These are phyloP conservation scores for Meyerozyma smithsonii DNA, from an alignment of 1,139 yeast genomes.

Conservation along the genomic window DNA sequence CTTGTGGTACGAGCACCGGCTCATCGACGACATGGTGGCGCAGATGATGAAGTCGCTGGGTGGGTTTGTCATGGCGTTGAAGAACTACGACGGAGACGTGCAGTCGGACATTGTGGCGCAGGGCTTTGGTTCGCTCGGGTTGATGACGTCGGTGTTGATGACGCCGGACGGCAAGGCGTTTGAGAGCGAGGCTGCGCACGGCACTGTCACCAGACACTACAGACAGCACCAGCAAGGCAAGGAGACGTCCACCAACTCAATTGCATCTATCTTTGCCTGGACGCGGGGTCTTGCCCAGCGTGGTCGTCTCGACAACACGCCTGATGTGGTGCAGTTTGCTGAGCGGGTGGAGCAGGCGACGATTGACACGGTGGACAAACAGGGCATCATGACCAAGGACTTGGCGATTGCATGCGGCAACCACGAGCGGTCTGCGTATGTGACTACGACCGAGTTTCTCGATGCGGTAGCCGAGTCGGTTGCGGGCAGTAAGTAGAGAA, in stretches of 20 bases:
- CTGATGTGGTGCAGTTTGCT: conserved; percentile 67
- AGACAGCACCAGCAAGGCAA: conserved; percentile 82
- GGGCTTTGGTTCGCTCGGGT: conserved; percentile 79
- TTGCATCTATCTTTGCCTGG: conserved; percentile 85
- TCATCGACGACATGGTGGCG: conserved; percentile 86
- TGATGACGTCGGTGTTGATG: conserved; percentile 79
- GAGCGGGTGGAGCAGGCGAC: conserved; percentile 64
- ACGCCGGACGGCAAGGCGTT: conserved; percentile 86
- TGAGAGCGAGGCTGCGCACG: conserved; percentile 84
- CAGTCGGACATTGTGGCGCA: conserved; percentile 84
- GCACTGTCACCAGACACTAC: conserved; percentile 82
- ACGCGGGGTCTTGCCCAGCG: conserved; percentile 79
- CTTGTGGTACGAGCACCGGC: conserved; percentile 78
- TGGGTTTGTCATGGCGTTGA: conserved; percentile 78
- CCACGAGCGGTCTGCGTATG: conserved; percentile 60
- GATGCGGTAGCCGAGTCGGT: conserved; percentile 55
- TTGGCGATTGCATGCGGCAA: conserved; percentile 71
- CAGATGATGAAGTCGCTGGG: conserved; percentile 84
- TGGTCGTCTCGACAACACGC: conserved; percentile 70
- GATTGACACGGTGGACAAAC: conserved; percentile 65
- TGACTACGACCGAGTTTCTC: conserved; percentile 71
- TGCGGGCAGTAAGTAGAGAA: neutral
- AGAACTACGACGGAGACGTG: conserved; percentile 84
- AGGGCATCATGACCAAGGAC: conserved; percentile 79
- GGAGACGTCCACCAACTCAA: conserved; percentile 80